These are phyloP conservation scores for Thermoascus crustaceus DNA, from an alignment of 2,329 filamentous ascomycete species.

Conservation along the genomic window DNA sequence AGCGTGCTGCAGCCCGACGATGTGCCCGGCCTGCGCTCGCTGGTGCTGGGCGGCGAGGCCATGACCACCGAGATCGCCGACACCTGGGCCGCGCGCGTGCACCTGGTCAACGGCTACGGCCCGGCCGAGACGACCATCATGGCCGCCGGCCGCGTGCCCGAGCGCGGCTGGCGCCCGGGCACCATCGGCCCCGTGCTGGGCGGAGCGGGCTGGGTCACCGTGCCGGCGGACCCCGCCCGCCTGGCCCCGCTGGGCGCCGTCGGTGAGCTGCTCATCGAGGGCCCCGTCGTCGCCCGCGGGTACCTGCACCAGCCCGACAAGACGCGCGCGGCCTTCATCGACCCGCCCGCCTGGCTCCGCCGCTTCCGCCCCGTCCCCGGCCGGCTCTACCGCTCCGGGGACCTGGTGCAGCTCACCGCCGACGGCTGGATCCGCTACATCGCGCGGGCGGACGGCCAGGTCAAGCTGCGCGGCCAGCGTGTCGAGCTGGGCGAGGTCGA, in stretches of 20 bases:
- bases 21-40: slow-evolving; percentile 25
- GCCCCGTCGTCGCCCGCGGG: background rate
- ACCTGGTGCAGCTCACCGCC: background rate
- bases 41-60: background rate
- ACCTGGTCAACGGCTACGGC: background rate
- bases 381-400: background rate
- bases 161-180: background rate
- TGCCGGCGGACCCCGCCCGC: background rate
- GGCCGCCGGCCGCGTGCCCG: background rate
- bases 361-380: background rate
- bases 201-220: background rate
- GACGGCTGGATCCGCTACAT: slow-evolving; percentile 13
- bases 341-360: background rate
- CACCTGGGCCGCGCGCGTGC: background rate
- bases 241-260: background rate
- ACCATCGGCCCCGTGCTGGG: background rate
- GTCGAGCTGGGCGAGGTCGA: slow-evolving; percentile 46
- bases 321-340: background rate
- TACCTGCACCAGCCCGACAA: background rate
- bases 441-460: slow-evolving; percentile 51
- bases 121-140: background rate
- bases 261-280: background rate
- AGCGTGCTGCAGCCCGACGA: slow-evolving; percentile 25
- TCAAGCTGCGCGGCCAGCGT: slow-evolving; percentile 53
- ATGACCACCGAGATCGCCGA: background rate